Evolutionary conservation across 1,139 yeast species (phyloP).

Genomic region (Debaryomycetaceae sp.): DNA sequence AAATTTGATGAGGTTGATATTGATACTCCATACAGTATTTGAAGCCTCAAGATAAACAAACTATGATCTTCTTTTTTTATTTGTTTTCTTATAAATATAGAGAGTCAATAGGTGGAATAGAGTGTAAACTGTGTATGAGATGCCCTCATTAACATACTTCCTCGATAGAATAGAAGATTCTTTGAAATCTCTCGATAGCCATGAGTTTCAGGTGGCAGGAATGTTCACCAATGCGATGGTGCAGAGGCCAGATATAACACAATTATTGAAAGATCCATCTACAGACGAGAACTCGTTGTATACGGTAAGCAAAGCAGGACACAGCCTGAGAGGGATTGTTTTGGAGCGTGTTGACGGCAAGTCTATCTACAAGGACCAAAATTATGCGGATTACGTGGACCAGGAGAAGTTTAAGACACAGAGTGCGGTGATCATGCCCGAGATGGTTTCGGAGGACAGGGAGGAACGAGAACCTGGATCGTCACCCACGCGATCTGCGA

Average conservation of each 20-base stretch:
- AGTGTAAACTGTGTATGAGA: no score
- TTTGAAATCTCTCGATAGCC: slow-evolving; percentile 19
- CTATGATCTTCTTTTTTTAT: neutral
- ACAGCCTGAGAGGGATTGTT: slow-evolving; percentile 1
- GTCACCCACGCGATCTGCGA: slow-evolving; percentile 4
- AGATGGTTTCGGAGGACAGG: slow-evolving; percentile 7
- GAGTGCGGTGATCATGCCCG: slow-evolving; percentile 25
- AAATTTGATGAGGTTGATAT: neutral
- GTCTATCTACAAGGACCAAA: slow-evolving; percentile 24
- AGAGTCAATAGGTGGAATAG: neutral
- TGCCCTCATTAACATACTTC: slow-evolving; percentile 23
- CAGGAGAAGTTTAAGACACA: slow-evolving; percentile 8
- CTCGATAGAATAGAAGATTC: slow-evolving; percentile 23
- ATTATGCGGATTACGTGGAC: slow-evolving; percentile 15
- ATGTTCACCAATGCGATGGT: slow-evolving; percentile 64
- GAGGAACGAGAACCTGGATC: slow-evolving; percentile 7
- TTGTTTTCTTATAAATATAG: no score
- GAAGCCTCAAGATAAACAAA: slow-evolving; percentile 3
- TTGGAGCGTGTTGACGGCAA: slow-evolving; percentile 38
- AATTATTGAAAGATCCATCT: slow-evolving; percentile 60
- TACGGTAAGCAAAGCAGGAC: slow-evolving; percentile 21
- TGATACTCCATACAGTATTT: neutral
- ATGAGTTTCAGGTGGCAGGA: slow-evolving; percentile 52
- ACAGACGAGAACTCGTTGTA: slow-evolving; percentile 51
- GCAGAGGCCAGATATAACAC: slow-evolving; percentile 52